phyloP scores from a whole-genome alignment of 768 basidiomycete genomes.

The Suillus plorans region DNA sequence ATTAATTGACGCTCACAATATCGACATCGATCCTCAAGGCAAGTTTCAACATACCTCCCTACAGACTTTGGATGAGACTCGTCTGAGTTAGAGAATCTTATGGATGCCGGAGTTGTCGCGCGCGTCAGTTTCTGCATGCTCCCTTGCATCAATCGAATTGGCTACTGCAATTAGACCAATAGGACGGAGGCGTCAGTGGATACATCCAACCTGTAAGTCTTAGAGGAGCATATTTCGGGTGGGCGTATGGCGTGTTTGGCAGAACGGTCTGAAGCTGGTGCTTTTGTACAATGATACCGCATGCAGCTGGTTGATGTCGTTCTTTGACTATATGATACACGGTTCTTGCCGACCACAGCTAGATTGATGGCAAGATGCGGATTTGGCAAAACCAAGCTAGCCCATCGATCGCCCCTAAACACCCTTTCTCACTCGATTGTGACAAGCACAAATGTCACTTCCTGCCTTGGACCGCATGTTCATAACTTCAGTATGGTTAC shows the following conservation, averaged over 20 bases:
- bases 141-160: background rate
- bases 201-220: background rate
- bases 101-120: background rate
- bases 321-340: background rate
- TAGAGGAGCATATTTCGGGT: background rate
- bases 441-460: background rate
- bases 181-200: background rate
- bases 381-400: background rate
- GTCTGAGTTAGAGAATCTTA: background rate
- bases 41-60: background rate
- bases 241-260: background rate
- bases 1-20: background rate
- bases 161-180: background rate
- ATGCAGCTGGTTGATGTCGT: background rate
- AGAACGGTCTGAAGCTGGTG: background rate
- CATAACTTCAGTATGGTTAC: conserved; percentile 4
- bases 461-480: conserved; percentile 6
- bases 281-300: background rate
- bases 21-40: background rate
- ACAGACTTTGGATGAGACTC: background rate
- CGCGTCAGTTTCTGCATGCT: background rate
- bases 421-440: background rate
- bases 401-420: background rate
- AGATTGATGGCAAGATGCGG: background rate
- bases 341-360: background rate